These are phyloP conservation scores for Saccharomyces uvarum DNA, from an alignment of 1,139 yeast genomes.

Conservation along the genomic window DNA sequence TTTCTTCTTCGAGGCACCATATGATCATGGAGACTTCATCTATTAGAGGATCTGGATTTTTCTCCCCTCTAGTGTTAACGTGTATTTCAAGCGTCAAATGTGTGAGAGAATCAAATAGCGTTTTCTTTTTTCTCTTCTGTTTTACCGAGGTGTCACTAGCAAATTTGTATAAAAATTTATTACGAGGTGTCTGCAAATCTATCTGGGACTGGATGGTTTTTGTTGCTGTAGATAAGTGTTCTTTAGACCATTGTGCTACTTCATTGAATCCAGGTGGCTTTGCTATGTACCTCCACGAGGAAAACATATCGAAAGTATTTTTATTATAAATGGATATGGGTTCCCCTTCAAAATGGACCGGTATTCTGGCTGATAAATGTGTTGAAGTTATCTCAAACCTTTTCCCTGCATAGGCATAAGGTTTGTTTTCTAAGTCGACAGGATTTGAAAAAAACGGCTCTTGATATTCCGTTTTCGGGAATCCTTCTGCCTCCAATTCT, in stretches of 20 bases:
- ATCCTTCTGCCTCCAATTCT: constrained; percentile 39
- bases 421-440: constrained; percentile 45
- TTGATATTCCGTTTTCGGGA: constrained; percentile 46
- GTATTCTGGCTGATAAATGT: constrained; percentile 23
- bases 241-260: constrained; percentile 30
- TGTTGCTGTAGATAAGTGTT: constrained; percentile 3
- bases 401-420: constrained; percentile 62
- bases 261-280: constrained; percentile 38
- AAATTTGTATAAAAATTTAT: constrained; percentile 29
- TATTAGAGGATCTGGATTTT: constrained; percentile 56
- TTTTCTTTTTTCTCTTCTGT: constrained; percentile 37
- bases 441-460: constrained; percentile 58
- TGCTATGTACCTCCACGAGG: constrained; percentile 35
- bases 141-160: constrained; percentile 24
- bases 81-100: constrained; percentile 61
- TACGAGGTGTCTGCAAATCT: constrained; percentile 39
- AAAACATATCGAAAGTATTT: constrained; percentile 3
- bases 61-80: constrained; percentile 43
- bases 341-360: constrained; percentile 20
- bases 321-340: constrained; percentile 9
- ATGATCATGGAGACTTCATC: constrained; percentile 56
- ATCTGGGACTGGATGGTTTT: constrained; percentile 42
- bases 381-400: constrained; percentile 37
- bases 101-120: constrained; percentile 42
- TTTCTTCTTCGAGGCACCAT: constrained; percentile 52